A percentile compares a stretch with the other conserved stretches of the same genome.
Evolutionary conservation across 139 green algal genomes (phyloP).

Genomic region (Tetraselmis chui): DNA sequence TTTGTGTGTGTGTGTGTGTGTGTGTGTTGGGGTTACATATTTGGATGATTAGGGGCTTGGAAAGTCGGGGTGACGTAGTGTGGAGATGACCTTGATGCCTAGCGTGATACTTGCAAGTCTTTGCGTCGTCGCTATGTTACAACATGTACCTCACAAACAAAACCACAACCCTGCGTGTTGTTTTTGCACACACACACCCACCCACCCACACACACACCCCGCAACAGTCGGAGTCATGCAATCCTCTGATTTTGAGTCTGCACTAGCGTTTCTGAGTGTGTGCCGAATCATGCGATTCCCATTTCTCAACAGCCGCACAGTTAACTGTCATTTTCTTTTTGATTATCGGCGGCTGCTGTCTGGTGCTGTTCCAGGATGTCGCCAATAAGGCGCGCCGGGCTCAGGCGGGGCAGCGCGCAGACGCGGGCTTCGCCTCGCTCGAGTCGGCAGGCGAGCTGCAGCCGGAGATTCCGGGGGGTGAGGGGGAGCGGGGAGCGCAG

Average conservation of each 20-base stretch:
- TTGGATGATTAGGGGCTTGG: no score
- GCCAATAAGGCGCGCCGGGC: constrained; percentile 45
- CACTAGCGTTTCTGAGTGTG: not conserved
- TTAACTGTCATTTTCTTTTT: not conserved
- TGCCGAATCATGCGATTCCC: not conserved
- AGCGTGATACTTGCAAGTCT: no score
- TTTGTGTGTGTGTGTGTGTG: no score
- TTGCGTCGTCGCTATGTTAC: no score
- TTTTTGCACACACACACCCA: no score
- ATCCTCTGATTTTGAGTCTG: not conserved
- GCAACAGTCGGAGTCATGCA: not conserved
- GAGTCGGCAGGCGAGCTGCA: constrained; percentile 22
- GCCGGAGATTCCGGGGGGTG: constrained; percentile 24
- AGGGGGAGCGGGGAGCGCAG: constrained; percentile 9
- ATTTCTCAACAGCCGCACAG: not conserved
- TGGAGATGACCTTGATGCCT: no score
- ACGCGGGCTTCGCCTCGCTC: constrained; percentile 29
- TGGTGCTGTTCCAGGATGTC: constrained; percentile 48
- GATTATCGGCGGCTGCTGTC: no score
- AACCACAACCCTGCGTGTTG: no score
- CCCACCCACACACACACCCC: not conserved
- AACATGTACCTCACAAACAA: no score
- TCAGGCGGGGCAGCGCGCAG: constrained; percentile 28
- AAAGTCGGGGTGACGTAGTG: no score
- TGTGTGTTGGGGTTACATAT: no score